Base-by-base conservation (phyloP, 352 stramenopile species). In the Phytophthora rubi region DNA sequence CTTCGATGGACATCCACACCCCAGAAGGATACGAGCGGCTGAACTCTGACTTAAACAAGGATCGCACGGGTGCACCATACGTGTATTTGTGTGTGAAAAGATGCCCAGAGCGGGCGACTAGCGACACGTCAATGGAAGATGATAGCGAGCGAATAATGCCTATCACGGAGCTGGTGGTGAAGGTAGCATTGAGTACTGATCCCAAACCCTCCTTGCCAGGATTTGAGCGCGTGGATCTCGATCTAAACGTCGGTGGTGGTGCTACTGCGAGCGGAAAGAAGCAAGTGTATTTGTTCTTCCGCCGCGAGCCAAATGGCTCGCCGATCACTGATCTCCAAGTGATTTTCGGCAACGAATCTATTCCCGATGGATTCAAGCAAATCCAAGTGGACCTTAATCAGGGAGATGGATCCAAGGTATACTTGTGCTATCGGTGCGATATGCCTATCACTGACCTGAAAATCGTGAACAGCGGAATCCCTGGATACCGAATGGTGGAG, bases 371-470 rank as follows among this genome's bases (percentile, higher is more conserved):
- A 18, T 96, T 95, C 70, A 95, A 94, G 62, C 77, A 91, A 53
- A 93, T 97, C 47, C 80, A 86, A 49, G 81, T 93, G n/a, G 89
- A 97, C 51, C 53, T 97, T 8, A 97, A 97, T 54, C 88, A 96
- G 68, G 86, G 88, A 7, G 88, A 93, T 68, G 89, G 83, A 54
- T 83, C 81, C 12, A 94, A 92, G 44, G 87, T 95, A 5, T 94
- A 91, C 52, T 65, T 97, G 32, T 97, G 89, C 65, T 97, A 96
- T 62, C 85, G 88, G 3, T 92, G 87, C 59, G 89, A 97, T 70
- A 95, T 96, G 87, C 89, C 89, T 6, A 91, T 97, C 60, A 95
- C 87, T 0, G 89, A 97, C 61, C 64, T 97, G 33, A 91, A 92
- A 71, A 91, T 96, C 48, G 88, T 97, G 32, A 91, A 91, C 37